phyloP scores from a whole-genome alignment of 495 filamentous ascomycete species.

The Podospora didyma region DNA sequence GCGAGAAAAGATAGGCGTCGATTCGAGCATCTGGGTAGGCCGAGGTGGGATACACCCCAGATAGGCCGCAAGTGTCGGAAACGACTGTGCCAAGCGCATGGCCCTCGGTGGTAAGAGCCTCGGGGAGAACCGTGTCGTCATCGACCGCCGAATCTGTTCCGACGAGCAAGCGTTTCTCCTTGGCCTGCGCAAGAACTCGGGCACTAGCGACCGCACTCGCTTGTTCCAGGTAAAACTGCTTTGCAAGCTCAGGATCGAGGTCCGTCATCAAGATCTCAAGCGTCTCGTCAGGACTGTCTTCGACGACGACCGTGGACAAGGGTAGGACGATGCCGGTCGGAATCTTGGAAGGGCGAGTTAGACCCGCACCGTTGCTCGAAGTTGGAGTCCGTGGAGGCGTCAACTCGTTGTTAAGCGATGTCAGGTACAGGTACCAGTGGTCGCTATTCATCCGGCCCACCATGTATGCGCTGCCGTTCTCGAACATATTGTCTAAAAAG shows the following conservation, averaged over 20 bases:
- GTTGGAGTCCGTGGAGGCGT: conserved; percentile 79
- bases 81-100: conserved; percentile 92
- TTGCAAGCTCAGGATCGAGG: conserved; percentile 84
- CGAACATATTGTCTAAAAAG: conserved; percentile 83
- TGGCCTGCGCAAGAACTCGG: conserved; percentile 53
- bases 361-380: conserved; percentile 20
- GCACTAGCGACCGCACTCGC: conserved; percentile 85
- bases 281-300: conserved; percentile 71
- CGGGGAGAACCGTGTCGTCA: conserved; percentile 45
- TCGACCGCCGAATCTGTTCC: conserved; percentile 59
- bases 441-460: conserved; percentile 99
- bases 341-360: conserved; percentile 37
- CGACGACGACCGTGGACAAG: conserved; percentile 34
- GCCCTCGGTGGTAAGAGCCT: conserved; percentile 84
- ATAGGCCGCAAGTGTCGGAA: conserved; percentile 83
- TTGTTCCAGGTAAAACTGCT: conserved; percentile 93
- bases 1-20: conserved; percentile 94
- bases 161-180: conserved; percentile 47
- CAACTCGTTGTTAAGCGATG: conserved; percentile 68
- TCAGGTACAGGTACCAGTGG: conserved; percentile 98
- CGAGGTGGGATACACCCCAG: conserved; percentile 80
- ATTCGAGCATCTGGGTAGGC: conserved; percentile 91
- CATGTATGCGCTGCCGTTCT: conserved; percentile 96
- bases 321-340: conserved; percentile 67
- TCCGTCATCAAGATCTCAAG: conserved; percentile 98